Percentiles rank a stretch among this genome's conserved stretches.
phyloP scores from a whole-genome alignment of 1,284 basidiomycete species.

The Ceratobasidium papillatum region DNA sequence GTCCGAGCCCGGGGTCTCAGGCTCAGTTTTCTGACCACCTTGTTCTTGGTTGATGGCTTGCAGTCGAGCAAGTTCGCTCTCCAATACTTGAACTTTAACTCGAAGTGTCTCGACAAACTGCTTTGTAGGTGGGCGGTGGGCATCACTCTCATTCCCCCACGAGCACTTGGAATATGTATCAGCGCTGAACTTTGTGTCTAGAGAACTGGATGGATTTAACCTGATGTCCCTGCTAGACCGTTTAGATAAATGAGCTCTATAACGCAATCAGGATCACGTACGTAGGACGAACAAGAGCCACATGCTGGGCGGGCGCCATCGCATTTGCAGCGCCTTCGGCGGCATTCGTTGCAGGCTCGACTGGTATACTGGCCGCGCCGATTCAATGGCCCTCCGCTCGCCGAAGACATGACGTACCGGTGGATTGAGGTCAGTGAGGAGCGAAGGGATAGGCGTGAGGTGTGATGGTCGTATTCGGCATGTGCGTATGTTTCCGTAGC shows the following conservation, averaged over 20 bases:
- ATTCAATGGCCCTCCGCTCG: not conserved
- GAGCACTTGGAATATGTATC: not conserved
- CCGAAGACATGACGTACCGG: not conserved
- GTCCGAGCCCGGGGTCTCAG: not conserved
- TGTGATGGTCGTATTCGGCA: constrained; percentile 2
- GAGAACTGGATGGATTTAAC: not conserved
- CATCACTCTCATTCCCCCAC: not conserved
- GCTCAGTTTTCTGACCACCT: not conserved
- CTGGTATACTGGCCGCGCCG: constrained; percentile 5
- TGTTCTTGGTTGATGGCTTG: not conserved
- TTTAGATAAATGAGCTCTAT: not conserved
- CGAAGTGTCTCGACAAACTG: constrained; percentile 20
- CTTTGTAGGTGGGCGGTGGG: constrained; percentile 11
- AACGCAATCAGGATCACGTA: not conserved
- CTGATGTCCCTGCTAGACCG: constrained; percentile 14
- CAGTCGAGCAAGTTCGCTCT: not conserved
- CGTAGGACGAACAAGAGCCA: constrained; percentile 1
- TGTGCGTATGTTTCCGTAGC: not conserved
- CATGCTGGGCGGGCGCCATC: constrained; percentile 23
- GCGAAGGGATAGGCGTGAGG: not conserved
- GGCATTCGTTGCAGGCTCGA: constrained; percentile 18
- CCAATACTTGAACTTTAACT: constrained; percentile 2
- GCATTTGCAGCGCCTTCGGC: constrained; percentile 22
- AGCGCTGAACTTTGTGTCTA: not conserved
- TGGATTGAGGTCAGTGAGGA: not conserved